Evolutionary conservation across 805 yeast genomes (phyloP).

Genomic region (Candida bentonensis): DNA sequence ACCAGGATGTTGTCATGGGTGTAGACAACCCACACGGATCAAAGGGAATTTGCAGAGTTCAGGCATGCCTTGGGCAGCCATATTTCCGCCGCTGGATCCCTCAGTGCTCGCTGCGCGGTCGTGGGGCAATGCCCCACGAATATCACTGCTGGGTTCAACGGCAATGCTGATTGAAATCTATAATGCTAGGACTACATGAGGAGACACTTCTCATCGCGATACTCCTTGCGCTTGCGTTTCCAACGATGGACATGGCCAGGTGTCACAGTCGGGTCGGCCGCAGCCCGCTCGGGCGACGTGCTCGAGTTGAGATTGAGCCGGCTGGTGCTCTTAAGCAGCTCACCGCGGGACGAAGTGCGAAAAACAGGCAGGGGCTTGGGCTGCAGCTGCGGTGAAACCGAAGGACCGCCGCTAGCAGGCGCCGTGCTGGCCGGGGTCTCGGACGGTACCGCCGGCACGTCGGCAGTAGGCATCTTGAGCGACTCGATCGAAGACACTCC

Average conservation of each 20-base stretch:
- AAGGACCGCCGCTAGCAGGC: not conserved
- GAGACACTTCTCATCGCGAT: slow-evolving; percentile 16
- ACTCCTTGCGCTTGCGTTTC: slow-evolving; percentile 9
- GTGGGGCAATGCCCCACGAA: no score
- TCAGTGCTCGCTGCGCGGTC: no score
- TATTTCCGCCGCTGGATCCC: no score
- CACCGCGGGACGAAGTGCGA: not conserved
- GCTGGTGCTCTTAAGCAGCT: slow-evolving; percentile 1
- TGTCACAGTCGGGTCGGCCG: not conserved
- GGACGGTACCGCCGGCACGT: not conserved
- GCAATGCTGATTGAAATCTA: no score
- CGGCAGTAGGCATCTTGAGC: not conserved
- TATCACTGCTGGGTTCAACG: no score
- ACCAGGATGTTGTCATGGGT: no score
- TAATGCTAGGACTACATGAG: slow-evolving; percentile 13
- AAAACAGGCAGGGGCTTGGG: not conserved
- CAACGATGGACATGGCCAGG: slow-evolving; percentile 5
- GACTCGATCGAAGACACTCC: slow-evolving; percentile 2
- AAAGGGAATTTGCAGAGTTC: no score
- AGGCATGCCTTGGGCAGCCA: no score
- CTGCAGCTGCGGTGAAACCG: no score
- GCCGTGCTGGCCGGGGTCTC: not conserved
- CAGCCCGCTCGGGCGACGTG: not conserved
- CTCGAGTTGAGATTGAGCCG: not conserved
- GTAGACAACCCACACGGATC: no score